Evolutionary conservation across 768 basidiomycete genomes (phyloP), one percentile per base, ranked within the genome.

Genomic region (Lentinula raphanica): DNA sequence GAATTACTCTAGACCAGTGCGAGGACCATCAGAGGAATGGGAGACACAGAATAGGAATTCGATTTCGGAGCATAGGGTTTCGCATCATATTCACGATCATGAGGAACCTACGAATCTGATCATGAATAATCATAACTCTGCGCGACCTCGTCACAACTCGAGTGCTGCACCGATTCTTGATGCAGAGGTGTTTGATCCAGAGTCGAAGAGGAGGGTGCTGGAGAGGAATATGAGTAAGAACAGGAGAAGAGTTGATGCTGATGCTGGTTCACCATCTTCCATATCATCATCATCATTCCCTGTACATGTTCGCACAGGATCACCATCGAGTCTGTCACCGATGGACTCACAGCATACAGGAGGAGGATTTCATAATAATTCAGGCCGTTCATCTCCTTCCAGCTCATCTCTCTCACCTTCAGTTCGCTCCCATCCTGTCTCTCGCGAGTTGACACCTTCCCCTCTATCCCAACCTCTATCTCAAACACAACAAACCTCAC

Each of bases 1-100:
- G 29, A 89, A 88, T 66, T 88, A 85, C 64, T 88, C 88, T 23
- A 74, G 86, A 49, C 86, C 87, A 46, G 77, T 80, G 54, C 79
- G 81, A 31, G 32, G 11, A 6, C 6, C 23, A 1, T 19, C 27
- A 15, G n/a, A 13, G 5, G 44, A 31, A 12, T n/a, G n/a, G n/a
- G n/a, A n/a, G n/a, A 1, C n/a, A 2, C 38, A 40, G 15, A 21
- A 77, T 79, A 17, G 69, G 69, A 0, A 74, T 75, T 62, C 63
- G 70, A n/a, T n/a, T n/a, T n/a, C n/a, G n/a, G n/a, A n/a, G n/a
- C n/a, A n/a, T n/a, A n/a, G n/a, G n/a, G n/a, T n/a, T n/a, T n/a
- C n/a, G n/a, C n/a, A n/a, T n/a, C n/a, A n/a, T n/a, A n/a, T n/a
- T n/a, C n/a, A n/a, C n/a, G n/a, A n/a, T n/a, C n/a, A n/a, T n/a